These are phyloP conservation scores for Phlebiopsis gigantea DNA, from an alignment of 768 basidiomycete genomes.

Conservation along the genomic window DNA sequence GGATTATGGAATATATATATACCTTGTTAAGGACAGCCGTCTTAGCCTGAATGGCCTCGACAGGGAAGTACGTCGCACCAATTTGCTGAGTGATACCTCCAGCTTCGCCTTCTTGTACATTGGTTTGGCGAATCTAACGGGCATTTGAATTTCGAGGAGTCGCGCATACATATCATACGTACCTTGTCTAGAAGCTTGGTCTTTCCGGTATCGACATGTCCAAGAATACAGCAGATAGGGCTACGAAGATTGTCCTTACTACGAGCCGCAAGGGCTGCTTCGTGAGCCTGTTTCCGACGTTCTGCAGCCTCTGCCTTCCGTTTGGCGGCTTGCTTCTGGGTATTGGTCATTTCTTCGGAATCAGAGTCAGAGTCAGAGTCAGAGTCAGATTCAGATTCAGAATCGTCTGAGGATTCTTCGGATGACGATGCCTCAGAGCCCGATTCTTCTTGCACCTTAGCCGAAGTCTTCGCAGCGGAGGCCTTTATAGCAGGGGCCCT, in stretches of 20 bases:
- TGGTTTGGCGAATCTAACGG: conserved; percentile 95
- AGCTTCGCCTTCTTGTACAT: conserved; percentile 98
- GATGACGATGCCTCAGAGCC: conserved; percentile 7
- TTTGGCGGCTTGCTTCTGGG: conserved; percentile 64
- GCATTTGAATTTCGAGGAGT: no score
- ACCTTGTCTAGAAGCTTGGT: conserved; percentile 97
- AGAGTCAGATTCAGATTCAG: conserved; percentile 31
- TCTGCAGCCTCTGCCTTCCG: conserved; percentile 82
- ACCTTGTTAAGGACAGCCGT: conserved; percentile 84
- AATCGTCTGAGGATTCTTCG: conserved; percentile 33
- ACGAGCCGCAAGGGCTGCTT: conserved; percentile 80
- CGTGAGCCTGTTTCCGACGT: conserved; percentile 71
- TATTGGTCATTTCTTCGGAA: conserved; percentile 55
- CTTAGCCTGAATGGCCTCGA: conserved; percentile 89
- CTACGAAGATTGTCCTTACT: conserved; percentile 88
- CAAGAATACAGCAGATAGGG: conserved; percentile 98
- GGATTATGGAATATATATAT: no score
- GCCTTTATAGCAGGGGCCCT: conserved; percentile 25
- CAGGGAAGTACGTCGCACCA: conserved; percentile 98
- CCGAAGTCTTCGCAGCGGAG: conserved; percentile 2
- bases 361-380: conserved; percentile 33
- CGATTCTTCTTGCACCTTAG: conserved; percentile 17
- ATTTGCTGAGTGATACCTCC: conserved; percentile 99
- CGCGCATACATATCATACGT: no score
- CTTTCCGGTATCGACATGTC: conserved; percentile 99